These are phyloP conservation scores for Striga asiatica DNA, from an alignment of 257 asterid species.

Conservation along the genomic window DNA sequence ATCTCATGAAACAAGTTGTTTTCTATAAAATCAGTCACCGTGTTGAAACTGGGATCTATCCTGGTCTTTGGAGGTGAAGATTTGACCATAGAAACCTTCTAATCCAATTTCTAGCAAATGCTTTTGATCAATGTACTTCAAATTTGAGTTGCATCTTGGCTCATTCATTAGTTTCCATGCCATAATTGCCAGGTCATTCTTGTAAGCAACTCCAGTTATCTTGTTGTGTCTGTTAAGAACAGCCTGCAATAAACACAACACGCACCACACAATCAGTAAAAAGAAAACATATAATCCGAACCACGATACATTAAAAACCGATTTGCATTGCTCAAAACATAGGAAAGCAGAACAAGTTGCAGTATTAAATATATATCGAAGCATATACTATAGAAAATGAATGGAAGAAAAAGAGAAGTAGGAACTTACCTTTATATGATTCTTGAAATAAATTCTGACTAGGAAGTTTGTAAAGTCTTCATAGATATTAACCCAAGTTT, in stretches of 20 bases:
- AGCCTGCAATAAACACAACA: slow-evolving; percentile 33
- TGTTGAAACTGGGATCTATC: slow-evolving; percentile 43
- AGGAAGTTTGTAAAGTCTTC: slow-evolving; percentile 47
- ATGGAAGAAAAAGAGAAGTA: neutral
- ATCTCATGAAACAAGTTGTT: slow-evolving; percentile 54
- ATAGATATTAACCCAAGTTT: slow-evolving; percentile 54
- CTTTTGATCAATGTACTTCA: slow-evolving; percentile 66
- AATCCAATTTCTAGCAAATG: slow-evolving; percentile 80
- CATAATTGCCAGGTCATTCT: slow-evolving; percentile 93
- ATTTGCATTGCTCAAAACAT: too few species aligned
- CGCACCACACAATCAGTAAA: too few species aligned
- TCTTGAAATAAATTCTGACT: slow-evolving; percentile 33
- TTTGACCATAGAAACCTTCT: slow-evolving; percentile 83
- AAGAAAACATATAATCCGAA: too few species aligned
- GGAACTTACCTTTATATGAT: slow-evolving; percentile 31
- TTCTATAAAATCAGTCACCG: slow-evolving; percentile 76
- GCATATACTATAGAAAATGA: too few species aligned
- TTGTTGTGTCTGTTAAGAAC: slow-evolving; percentile 62
- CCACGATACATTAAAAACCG: neutral
- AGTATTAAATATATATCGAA: too few species aligned
- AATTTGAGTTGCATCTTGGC: slow-evolving; percentile 86
- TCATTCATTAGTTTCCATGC: slow-evolving; percentile 99
- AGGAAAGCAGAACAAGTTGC: too few species aligned
- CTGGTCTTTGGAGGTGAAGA: slow-evolving; percentile 62
- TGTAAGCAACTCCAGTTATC: slow-evolving; percentile 46